Base-by-base conservation (phyloP, 2,329 filamentous ascomycete genomes). In the Chrysoporthe deuterocubensis region DNA sequence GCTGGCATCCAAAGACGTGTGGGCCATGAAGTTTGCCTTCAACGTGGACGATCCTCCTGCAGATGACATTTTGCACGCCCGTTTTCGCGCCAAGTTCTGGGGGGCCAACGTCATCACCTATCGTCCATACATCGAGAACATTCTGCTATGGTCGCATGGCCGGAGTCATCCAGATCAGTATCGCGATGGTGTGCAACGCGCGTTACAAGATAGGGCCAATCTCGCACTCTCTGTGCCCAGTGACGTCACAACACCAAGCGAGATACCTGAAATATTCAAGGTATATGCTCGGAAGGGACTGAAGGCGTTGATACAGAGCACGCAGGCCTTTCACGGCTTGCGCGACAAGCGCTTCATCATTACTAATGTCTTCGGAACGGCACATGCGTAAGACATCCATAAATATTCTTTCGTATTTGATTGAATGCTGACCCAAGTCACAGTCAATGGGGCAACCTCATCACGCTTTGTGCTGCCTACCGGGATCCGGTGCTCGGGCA, bases 341-440 rank as follows among this genome's bases (percentile, higher is more conserved):
- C 82, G 87, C 18, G 79, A 81, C n/a, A 79, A 86, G 70, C 87
- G 93, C 42, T 88, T 92, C 9, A 90, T 97, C 63, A 90, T 98
- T 66, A 98, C 95, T n/a, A 98, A 97, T 74, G 90, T 97, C 34
- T 97, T 97, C 79, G 94, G 95, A 64, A 98, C 95, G 21, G 92
- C 94, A 70, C 95, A 97, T 84, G 94, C 95, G 92, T 97, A 92
- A 88, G 93, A 42, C 34, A 58, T 18, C 5, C 52, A 37, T 21
- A 0, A 43, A 16, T 59, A 65, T 5, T 34, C 3, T 37, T 21
- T 26, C 60, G 59, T 59, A 52, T 13, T 14, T 52, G 11, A 26
- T 26, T 26, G 21, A 64, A 54, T 63, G n/a, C 62, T 54, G 61
- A 52, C 43, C 71, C 18, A 16, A 4, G 4, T 3, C 14, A 62